Evolutionary conservation across 78 protist species (phyloP).

Genomic region (Isochrysis galbana): DNA sequence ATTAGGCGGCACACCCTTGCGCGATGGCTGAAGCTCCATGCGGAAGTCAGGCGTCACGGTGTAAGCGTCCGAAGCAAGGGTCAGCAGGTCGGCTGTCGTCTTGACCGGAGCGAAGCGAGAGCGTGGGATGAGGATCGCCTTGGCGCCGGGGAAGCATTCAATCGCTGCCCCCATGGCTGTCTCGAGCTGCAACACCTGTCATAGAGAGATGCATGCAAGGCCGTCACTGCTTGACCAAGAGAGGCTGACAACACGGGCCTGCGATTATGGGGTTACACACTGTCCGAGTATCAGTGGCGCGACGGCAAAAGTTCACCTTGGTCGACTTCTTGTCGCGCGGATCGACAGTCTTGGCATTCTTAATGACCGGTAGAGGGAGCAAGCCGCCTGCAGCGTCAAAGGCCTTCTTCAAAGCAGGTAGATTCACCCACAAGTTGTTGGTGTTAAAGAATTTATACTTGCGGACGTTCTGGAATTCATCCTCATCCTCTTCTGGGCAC

Average conservation of each 20-base stretch:
- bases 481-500: conserved; percentile 68
- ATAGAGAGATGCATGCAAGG: too few relatives aligned
- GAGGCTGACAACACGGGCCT: too few relatives aligned
- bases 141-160: conserved; percentile 74
- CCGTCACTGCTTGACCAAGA: too few relatives aligned
- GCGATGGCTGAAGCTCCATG: conserved; percentile 62
- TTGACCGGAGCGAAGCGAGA: conserved; percentile 98
- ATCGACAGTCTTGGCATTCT: conserved; percentile 44
- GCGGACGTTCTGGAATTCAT: conserved; percentile 84
- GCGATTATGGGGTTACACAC: too few relatives aligned
- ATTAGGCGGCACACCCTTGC: conserved; percentile 63
- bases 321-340: conserved; percentile 10
- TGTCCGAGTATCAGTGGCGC: too few relatives aligned
- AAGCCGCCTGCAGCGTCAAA: conserved; percentile 19
- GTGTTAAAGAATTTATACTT: conserved; percentile 96
- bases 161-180: conserved; percentile 95
- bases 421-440: conserved; percentile 93
- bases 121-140: conserved; percentile 91
- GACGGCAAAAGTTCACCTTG: too few relatives aligned
- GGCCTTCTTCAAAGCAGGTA: conserved; percentile 72
- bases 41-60: conserved; percentile 57
- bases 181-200: conserved; percentile 97
- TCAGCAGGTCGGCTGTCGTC: conserved; percentile 84
- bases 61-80: conserved; percentile 86
- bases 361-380: conserved; percentile 47